A percentile compares a stretch with the other conserved stretches of the same genome.
phyloP scores from a whole-genome alignment of 495 filamentous ascomycete species.

The Penicillium turbatum region DNA sequence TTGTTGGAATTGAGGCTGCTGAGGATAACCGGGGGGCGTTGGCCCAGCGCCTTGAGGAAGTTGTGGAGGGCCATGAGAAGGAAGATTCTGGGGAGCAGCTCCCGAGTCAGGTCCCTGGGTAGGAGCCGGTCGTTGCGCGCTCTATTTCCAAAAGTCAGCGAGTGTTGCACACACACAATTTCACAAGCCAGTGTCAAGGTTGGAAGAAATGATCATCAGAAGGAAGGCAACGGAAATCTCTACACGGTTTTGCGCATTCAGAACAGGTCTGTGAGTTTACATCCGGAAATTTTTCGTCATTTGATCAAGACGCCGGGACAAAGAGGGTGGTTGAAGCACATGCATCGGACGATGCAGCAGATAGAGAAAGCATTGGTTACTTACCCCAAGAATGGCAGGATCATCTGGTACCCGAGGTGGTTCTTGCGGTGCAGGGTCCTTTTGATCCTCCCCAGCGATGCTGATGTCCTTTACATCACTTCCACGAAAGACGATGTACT shows the following conservation, averaged over 20 bases:
- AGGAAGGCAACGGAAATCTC: slow-evolving; percentile 99
- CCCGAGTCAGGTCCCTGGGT: slow-evolving; percentile 22
- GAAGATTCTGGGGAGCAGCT: slow-evolving; percentile 36
- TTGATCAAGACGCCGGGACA: slow-evolving; percentile 29
- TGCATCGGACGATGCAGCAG: not conserved
- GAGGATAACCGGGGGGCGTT: slow-evolving; percentile 46
- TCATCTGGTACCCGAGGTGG: slow-evolving; percentile 81
- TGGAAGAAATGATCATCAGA: slow-evolving; percentile 57
- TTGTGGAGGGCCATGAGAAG: slow-evolving; percentile 36
- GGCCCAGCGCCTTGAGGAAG: slow-evolving; percentile 43
- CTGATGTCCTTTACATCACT: slow-evolving; percentile 98
- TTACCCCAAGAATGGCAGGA: slow-evolving; percentile 95
- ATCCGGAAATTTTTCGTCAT: slow-evolving; percentile 62
- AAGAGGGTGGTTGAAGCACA: slow-evolving; percentile 4
- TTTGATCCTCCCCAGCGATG: slow-evolving; percentile 70
- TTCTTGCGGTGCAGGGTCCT: slow-evolving; percentile 64
- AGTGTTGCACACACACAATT: slow-evolving; percentile 2
- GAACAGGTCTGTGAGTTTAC: slow-evolving; percentile 58
- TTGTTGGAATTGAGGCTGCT: slow-evolving; percentile 47
- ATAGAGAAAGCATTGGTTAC: slow-evolving; percentile 36
- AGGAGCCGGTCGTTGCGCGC: slow-evolving; percentile 33
- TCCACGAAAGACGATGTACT: slow-evolving; percentile 98
- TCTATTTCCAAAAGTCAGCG: slow-evolving; percentile 34
- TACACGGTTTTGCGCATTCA: slow-evolving; percentile 91
- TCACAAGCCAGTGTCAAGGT: not conserved